Base-by-base conservation (phyloP, 176 grass and related monocot genomes). In the Coix lacrymajobi region DNA sequence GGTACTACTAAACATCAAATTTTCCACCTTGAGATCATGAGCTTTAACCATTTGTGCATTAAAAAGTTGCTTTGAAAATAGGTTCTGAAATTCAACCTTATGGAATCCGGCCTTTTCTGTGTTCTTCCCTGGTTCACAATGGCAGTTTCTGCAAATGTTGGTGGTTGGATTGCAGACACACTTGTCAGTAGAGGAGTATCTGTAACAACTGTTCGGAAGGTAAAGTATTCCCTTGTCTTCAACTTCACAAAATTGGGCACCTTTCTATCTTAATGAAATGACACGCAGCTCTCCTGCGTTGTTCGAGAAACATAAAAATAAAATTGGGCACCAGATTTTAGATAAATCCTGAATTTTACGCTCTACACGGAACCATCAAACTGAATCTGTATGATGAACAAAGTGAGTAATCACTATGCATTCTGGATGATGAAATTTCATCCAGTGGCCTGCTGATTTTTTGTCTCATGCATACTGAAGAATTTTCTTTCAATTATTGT, bases 111-210 rank as follows among this genome's bases (percentile, higher is more conserved):
- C 20, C 84, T 98, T 73, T 15, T 98, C 29, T 98, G 96, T 60
- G 89, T 98, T 88, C 90, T 98, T 79, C 96, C 96, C 31, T 98
- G 96, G 92, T 51, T 98, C 79, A 92, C 92, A 3, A 98, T 98
- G 96, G 91, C 96, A 7, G 84, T 93, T 86, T 98, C 91, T 82
- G 96, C 96, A 85, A 98, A 95, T 79, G 37, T 95, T 89, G 96
- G 96, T 82, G 96, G 96, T 79, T 98, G 92, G 96, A 98, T 98
- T 72, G 96, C 96, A 84, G 96, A 98, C 66, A 98, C 92, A 43
- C 96, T 98, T 81, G 87, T 98, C 58, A 98, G 89, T 67, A 98
- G 87, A 98, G 96, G 96, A 74, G 71, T 91, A 70, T 95, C 92
- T 22, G 96, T 98, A 51, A 98, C 92, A 86, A 93, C 11, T 3